phyloP scores from a whole-genome alignment of 306 rosid genomes.

The Potentilla sterilis region DNA sequence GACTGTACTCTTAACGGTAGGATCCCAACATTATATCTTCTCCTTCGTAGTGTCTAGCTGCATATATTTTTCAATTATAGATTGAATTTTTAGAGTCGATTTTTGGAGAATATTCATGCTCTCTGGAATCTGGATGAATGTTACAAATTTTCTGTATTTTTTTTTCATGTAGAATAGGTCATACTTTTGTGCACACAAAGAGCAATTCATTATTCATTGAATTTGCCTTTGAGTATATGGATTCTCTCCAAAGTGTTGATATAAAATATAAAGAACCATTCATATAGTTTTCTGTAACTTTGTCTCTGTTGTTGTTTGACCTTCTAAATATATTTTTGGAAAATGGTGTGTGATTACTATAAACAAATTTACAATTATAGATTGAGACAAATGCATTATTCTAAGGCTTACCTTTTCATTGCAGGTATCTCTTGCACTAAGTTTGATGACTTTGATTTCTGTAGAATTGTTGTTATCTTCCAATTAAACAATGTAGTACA shows the following conservation, averaged over 20 bases:
- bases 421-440: conserved; percentile 37
- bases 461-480: conserved; percentile 45
- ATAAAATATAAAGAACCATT: background rate
- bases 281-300: background rate
- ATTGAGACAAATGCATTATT: conserved; percentile 36
- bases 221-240: conserved; percentile 1
- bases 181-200: background rate
- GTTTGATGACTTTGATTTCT: conserved; percentile 47
- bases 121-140: too few relatives aligned
- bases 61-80: too few relatives aligned
- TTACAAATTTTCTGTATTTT: too few relatives aligned
- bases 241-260: background rate
- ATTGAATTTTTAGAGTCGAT: too few relatives aligned
- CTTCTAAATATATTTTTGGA: conserved; percentile 6
- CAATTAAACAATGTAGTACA: conserved; percentile 26
- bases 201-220: background rate
- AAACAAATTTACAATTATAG: background rate
- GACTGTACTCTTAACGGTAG: too few relatives aligned
- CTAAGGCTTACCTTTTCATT: conserved; percentile 27
- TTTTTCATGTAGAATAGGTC: background rate
- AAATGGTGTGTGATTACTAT: background rate
- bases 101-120: too few relatives aligned
- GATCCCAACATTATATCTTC: too few relatives aligned
- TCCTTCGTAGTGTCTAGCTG: too few relatives aligned
- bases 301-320: conserved; percentile 17